Evolutionary conservation across 148 eudicot genomes (phyloP).

Genomic region (Bassia scoparia): DNA sequence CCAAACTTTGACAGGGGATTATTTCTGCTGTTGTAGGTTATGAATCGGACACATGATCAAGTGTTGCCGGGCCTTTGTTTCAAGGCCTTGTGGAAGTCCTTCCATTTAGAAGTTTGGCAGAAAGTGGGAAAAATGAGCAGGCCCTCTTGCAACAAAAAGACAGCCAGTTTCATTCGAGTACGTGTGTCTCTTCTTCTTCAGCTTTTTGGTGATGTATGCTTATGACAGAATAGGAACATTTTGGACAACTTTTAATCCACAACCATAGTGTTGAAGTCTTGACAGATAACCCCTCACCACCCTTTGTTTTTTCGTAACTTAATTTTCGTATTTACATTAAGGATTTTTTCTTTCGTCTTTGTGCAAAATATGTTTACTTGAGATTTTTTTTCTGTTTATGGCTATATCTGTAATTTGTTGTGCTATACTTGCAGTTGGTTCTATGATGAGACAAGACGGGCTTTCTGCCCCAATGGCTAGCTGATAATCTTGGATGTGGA

Average conservation of each 20-base stretch:
- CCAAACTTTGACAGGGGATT: constrained; percentile 1
- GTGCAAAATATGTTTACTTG: neutral
- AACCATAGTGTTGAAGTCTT: too few relatives aligned
- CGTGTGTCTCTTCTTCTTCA: constrained; percentile 18
- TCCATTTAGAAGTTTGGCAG: constrained; percentile 64
- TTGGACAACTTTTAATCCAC: neutral
- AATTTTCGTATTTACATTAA: neutral
- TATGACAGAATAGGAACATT: neutral
- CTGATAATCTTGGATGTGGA: constrained; percentile 34
- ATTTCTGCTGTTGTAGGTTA: constrained; percentile 51
- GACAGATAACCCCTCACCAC: too few relatives aligned
- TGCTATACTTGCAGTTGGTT: constrained; percentile 63
- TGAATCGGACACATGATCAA: constrained; percentile 63
- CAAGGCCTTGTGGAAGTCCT: constrained; percentile 81
- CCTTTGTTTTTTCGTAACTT: too few relatives aligned
- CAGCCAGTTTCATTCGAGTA: constrained; percentile 65
- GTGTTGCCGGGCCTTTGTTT: constrained; percentile 58
- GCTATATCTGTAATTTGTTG: constrained; percentile 8
- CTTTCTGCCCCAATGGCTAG: constrained; percentile 70
- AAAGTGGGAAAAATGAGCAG: constrained; percentile 40
- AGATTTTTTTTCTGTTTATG: neutral
- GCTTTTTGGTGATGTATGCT: neutral
- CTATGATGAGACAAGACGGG: constrained; percentile 66
- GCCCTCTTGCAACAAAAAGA: constrained; percentile 30
- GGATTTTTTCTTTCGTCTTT: neutral